Base-by-base conservation (phyloP, 2,329 filamentous ascomycete genomes). In the Neurospora sp. region DNA sequence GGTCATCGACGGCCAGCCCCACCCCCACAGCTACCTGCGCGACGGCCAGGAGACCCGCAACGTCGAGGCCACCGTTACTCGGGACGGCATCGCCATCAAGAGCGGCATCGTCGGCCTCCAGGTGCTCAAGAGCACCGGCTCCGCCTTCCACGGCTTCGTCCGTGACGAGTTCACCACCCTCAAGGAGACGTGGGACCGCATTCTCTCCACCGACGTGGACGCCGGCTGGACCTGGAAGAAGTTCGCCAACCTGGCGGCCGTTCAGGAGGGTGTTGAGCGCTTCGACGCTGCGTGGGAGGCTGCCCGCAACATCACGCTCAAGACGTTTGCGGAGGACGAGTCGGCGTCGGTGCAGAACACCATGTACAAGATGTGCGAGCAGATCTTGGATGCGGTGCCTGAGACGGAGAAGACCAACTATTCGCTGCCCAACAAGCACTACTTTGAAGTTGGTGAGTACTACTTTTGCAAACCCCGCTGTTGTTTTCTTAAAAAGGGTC, bases 311-410 rank as follows among this genome's bases (percentile, higher is more conserved):
- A 96, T 96, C 79, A 97, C 94, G n/a, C 85, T 97, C 80, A 91
- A 92, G 82, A 92, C 89, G 0, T 99, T 99, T 77, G 95, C 96
- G 57, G 88, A 90, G 77, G 94, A 99, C 77, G 86, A 93, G 78
- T 97, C 92, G 77, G 92, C 96, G 66, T 97, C 92, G 76, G 96
- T 99, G 33, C 96, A 99, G 83, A 90, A 90, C 76, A 98, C 95
- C 72, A 98, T 99, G 96, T 99, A 97, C 85, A 96, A 97, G 85
- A 99, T 99, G 95, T 89, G 88, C 76, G 91, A 95, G 80, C 84
- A 90, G 80, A 97, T 99, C 74, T 84, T 99, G 68, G 90, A 87
- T 8, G 88, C 85, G 28, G 91, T 89, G 33, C 91, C 93, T 15
- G 84, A 89, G 73, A 87, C 93, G 28, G 87, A 90, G 65, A 84